phyloP scores from a whole-genome alignment of 306 rosid species.

The Vachellia pachyceras region DNA sequence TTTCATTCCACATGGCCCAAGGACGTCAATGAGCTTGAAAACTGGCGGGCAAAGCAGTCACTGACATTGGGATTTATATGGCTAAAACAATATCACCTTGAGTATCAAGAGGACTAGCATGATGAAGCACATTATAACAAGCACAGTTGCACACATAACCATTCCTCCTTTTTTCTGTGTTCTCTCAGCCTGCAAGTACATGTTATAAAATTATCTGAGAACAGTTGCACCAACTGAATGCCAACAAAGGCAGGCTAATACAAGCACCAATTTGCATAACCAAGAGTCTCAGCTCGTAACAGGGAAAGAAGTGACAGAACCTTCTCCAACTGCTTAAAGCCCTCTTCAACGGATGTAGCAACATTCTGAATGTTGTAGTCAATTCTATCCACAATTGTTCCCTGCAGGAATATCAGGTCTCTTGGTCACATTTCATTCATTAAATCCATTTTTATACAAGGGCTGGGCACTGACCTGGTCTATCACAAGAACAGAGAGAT shows the following conservation, averaged over 20 bases:
- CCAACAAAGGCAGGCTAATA: neutral
- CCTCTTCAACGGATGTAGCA: constrained; percentile 70
- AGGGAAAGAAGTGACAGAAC: constrained; percentile 42
- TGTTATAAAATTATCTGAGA: constrained; percentile 13
- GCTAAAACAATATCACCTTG: constrained; percentile 64
- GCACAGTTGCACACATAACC: constrained; percentile 78
- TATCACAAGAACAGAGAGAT: constrained; percentile 77
- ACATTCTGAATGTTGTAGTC: constrained; percentile 84
- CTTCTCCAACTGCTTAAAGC: constrained; percentile 75
- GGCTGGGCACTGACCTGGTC: constrained; percentile 62
- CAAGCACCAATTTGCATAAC: neutral
- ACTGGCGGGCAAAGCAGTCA: constrained; percentile 1
- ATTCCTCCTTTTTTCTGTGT: constrained; percentile 78
- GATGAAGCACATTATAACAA: constrained; percentile 75
- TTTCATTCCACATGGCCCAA: constrained; percentile 17
- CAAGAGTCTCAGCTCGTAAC: neutral
- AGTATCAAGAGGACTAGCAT: constrained; percentile 73
- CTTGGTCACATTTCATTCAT: constrained; percentile 38
- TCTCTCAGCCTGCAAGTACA: constrained; percentile 77
- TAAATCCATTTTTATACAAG: constrained; percentile 31
- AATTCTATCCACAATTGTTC: constrained; percentile 84
- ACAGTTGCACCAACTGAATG: neutral
- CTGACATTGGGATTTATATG: neutral
- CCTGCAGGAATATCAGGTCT: constrained; percentile 59
- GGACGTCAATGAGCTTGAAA: constrained; percentile 31